These are phyloP conservation scores for Kodamaea ohmeri DNA, from an alignment of 1,139 yeast genomes.

Conservation along the genomic window DNA sequence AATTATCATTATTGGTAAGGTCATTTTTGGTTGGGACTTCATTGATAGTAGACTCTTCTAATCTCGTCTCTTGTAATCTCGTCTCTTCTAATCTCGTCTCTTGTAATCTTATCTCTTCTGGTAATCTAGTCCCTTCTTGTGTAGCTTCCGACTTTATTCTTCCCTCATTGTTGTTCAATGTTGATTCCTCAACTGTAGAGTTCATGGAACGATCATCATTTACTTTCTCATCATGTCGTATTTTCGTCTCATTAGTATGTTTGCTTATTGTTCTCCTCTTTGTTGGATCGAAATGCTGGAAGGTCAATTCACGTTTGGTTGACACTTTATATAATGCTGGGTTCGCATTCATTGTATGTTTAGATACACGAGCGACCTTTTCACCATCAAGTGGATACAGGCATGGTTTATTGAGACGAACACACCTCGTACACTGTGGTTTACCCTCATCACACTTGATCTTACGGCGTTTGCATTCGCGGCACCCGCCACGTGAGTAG, in stretches of 20 bases:
- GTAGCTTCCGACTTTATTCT: too few relatives aligned
- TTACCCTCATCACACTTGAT: slow-evolving; percentile 57
- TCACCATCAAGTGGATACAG: slow-evolving; percentile 22
- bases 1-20: too few relatives aligned
- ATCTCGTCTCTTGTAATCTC: too few relatives aligned
- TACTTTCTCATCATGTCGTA: neutral
- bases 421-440: slow-evolving; percentile 49
- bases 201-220: too few relatives aligned
- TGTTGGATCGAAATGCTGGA: slow-evolving; percentile 11
- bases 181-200: too few relatives aligned
- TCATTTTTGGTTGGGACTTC: too few relatives aligned
- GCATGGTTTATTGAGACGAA: slow-evolving; percentile 23
- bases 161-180: too few relatives aligned
- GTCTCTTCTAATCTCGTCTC: too few relatives aligned
- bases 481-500: slow-evolving; percentile 24
- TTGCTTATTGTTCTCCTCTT: slow-evolving; percentile 1
- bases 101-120: too few relatives aligned
- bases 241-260: neutral
- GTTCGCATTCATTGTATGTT: slow-evolving; percentile 13
- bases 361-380: slow-evolving; percentile 18
- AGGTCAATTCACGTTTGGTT: slow-evolving; percentile 8
- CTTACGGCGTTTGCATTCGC: slow-evolving; percentile 28
- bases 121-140: too few relatives aligned
- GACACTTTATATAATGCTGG: slow-evolving; percentile 9
- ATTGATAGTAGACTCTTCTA: too few relatives aligned